Percentiles rank a stretch among this genome's conserved stretches.
phyloP scores from a whole-genome alignment of 2,329 filamentous ascomycete genomes.

The Trichoderma sp. region DNA sequence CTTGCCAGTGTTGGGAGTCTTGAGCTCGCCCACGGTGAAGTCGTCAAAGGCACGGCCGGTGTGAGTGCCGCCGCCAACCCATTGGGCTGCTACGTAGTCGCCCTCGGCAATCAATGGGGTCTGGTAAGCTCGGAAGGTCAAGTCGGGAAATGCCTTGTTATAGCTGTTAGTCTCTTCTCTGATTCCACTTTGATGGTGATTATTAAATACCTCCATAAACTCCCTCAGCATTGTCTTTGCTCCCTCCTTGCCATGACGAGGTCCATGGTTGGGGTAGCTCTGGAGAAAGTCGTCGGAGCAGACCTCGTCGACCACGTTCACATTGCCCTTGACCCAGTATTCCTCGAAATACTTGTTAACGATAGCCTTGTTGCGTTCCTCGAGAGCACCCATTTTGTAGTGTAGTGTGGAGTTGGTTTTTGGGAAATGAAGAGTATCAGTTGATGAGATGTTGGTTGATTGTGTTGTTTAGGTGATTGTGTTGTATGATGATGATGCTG shows the following conservation, averaged over 20 bases:
- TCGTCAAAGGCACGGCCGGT: conserved; percentile 4
- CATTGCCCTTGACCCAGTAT: not conserved
- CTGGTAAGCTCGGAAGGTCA: not conserved
- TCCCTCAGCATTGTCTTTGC: not conserved
- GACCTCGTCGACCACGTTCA: not conserved
- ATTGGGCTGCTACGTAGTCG: not conserved
- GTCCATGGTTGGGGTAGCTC: not conserved
- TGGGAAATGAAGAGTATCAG: not conserved
- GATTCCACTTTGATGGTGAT: not conserved
- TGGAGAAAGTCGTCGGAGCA: not conserved
- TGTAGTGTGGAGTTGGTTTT: not conserved
- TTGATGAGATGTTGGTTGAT: not conserved
- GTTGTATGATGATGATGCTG: not conserved
- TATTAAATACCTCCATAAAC: not conserved
- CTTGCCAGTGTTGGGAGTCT: not conserved
- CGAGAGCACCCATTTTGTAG: not conserved
- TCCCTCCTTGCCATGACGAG: not conserved
- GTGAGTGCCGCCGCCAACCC: conserved; percentile 1
- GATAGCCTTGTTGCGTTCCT: not conserved
- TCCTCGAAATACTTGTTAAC: not conserved
- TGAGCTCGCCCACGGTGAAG: not conserved
- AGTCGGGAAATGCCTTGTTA: not conserved
- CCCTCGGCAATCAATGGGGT: not conserved
- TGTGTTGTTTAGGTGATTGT: not conserved
- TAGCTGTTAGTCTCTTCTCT: not conserved